phyloP scores from a whole-genome alignment of 768 basidiomycete genomes.

The Clavulina sp. region DNA sequence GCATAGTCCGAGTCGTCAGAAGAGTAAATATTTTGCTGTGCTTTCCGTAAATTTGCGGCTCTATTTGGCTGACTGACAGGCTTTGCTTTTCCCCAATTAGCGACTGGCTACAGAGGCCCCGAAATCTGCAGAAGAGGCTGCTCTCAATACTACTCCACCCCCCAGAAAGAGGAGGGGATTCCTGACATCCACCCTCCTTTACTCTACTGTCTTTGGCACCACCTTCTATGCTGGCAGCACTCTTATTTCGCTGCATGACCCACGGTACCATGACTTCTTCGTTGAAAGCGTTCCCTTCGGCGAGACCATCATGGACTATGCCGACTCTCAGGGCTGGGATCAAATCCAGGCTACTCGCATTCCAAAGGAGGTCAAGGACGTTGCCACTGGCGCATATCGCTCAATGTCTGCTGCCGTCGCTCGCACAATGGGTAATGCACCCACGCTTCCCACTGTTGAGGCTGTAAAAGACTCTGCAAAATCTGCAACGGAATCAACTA shows the following conservation, averaged over 20 bases:
- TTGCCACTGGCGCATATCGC: background rate
- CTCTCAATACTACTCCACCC: conserved; percentile 12
- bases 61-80: background rate
- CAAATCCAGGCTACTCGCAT: background rate
- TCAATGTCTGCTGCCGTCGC: conserved; percentile 4
- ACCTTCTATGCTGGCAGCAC: conserved; percentile 74
- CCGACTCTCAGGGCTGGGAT: conserved; percentile 67
- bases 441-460: background rate
- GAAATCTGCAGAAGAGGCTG: conserved; percentile 18
- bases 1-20: background rate
- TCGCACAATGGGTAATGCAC: conserved; percentile 6
- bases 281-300: conserved; percentile 63
- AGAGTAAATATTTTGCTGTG: background rate
- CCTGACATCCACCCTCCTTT: conserved; percentile 44
- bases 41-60: background rate
- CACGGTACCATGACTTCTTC: conserved; percentile 75
- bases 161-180: conserved; percentile 38
- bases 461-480: background rate
- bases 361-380: conserved; percentile 6
- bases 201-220: conserved; percentile 46
- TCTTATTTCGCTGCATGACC: conserved; percentile 59
- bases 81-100: conserved; percentile 19
- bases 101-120: conserved; percentile 39
- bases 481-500: background rate
- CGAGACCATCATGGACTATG: conserved; percentile 59